Evolutionary conservation across 306 rosid species (phyloP).

Genomic region (Cucumis hystrix): DNA sequence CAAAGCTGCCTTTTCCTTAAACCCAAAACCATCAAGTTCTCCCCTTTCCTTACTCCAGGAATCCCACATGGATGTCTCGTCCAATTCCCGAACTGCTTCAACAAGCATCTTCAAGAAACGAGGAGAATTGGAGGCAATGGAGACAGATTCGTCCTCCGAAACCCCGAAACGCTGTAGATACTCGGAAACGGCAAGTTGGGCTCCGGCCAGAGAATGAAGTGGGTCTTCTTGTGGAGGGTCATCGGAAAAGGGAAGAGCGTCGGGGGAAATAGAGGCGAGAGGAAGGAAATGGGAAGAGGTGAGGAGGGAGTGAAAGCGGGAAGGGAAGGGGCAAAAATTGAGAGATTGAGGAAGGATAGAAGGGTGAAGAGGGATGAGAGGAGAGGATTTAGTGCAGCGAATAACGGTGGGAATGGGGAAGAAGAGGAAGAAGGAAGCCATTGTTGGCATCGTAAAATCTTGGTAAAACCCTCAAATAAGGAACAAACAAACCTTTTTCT

Average conservation of each 20-base stretch:
- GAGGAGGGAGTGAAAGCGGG: background rate
- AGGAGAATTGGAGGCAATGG: slow-evolving; percentile 36
- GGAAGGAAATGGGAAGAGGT: slow-evolving; percentile 5
- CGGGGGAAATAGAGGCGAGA: slow-evolving; percentile 8
- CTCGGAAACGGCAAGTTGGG: slow-evolving; percentile 35
- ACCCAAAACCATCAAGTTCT: slow-evolving; percentile 14
- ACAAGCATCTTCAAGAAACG: slow-evolving; percentile 51
- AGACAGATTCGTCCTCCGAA: slow-evolving; percentile 34
- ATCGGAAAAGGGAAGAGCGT: background rate
- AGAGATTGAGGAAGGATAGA: background rate
- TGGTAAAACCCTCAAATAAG: too few relatives aligned
- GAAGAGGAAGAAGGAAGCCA: slow-evolving; percentile 19
- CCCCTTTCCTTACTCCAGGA: slow-evolving; percentile 1
- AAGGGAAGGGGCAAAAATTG: background rate
- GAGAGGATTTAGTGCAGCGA: background rate
- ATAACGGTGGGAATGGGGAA: slow-evolving; percentile 9
- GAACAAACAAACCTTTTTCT: too few relatives aligned
- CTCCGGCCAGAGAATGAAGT: slow-evolving; percentile 11
- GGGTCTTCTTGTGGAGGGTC: slow-evolving; percentile 8
- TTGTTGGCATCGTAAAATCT: background rate
- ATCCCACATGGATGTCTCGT: slow-evolving; percentile 39
- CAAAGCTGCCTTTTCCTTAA: slow-evolving; percentile 37
- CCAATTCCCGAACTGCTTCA: slow-evolving; percentile 63
- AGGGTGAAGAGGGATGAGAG: background rate
- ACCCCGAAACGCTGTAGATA: slow-evolving; percentile 40